A percentile compares a stretch with the other conserved stretches of the same genome.
Evolutionary conservation across 2,329 filamentous ascomycete genomes (phyloP).

Genomic region (Neocatenulostroma microsporum): DNA sequence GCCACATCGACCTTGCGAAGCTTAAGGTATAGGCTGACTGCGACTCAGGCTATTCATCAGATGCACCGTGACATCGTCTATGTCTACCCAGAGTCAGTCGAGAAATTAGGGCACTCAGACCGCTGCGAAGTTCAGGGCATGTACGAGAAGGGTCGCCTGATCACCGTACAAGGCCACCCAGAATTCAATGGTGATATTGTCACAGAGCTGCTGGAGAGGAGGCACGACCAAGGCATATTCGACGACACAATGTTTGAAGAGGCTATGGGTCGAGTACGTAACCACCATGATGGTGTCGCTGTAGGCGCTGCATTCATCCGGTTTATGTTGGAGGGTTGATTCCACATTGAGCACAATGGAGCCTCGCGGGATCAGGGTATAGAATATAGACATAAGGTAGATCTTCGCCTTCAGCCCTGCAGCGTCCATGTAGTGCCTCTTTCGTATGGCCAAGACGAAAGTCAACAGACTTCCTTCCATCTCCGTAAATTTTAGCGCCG

Average conservation of each 20-base stretch:
- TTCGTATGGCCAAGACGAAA: no score
- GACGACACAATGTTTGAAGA: constrained; percentile 60
- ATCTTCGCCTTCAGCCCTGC: no score
- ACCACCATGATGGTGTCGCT: constrained; percentile 69
- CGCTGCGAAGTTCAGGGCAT: constrained; percentile 69
- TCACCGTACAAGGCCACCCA: constrained; percentile 79
- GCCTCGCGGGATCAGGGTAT: no score
- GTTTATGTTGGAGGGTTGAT: constrained; percentile 57
- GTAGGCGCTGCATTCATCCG: constrained; percentile 67
- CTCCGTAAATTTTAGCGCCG: no score
- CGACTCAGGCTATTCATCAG: constrained; percentile 57
- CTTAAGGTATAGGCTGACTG: neutral
- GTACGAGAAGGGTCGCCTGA: constrained; percentile 57
- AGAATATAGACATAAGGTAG: no score
- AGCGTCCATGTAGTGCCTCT: no score
- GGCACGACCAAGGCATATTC: constrained; percentile 62
- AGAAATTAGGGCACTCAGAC: constrained; percentile 56
- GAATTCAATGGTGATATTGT: constrained; percentile 71
- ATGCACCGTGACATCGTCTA: constrained; percentile 78
- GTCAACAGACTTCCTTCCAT: no score
- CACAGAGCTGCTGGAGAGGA: constrained; percentile 56
- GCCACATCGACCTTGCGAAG: no score
- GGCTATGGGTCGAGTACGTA: constrained; percentile 56
- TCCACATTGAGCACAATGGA: no score
- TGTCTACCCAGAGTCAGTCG: constrained; percentile 53